phyloP scores from a whole-genome alignment of 257 asterid species.

The Forsythia viridissima region DNA sequence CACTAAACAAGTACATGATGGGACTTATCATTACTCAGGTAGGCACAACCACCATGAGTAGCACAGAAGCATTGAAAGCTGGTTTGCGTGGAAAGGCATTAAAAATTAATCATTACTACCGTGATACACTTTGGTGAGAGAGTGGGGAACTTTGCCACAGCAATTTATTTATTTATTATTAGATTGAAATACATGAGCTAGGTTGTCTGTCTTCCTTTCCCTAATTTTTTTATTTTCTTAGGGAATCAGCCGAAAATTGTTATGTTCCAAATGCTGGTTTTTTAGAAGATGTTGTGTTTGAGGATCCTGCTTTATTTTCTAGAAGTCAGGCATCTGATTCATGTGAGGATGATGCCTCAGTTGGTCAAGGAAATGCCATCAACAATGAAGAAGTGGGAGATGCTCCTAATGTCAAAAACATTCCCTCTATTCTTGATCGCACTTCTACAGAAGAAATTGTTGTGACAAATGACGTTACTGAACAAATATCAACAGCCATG shows the following conservation, averaged over 20 bases:
- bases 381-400: conserved; percentile 38
- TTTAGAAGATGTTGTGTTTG: conserved; percentile 74
- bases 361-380: conserved; percentile 37
- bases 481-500: conserved; percentile 50
- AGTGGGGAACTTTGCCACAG: not conserved
- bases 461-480: conserved; percentile 41
- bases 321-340: conserved; percentile 51
- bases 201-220: conserved; percentile 5
- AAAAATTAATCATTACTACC: conserved; percentile 69
- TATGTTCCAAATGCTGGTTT: conserved; percentile 92
- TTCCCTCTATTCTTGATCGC: conserved; percentile 32
- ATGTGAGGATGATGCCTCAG: conserved; percentile 52
- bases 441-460: conserved; percentile 30
- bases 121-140: conserved; percentile 84
- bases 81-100: conserved; percentile 94
- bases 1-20: conserved; percentile 4
- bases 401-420: conserved; percentile 35
- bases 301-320: conserved; percentile 69
- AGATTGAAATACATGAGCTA: conserved; percentile 6
- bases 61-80: conserved; percentile 79
- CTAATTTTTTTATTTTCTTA: conserved; percentile 26
- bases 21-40: conserved; percentile 50
- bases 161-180: conserved; percentile 3
- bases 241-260: conserved; percentile 80
- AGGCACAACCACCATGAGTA: conserved; percentile 81